phyloP scores from a whole-genome alignment of 345 rosid species.

The Raphanus sativus region DNA sequence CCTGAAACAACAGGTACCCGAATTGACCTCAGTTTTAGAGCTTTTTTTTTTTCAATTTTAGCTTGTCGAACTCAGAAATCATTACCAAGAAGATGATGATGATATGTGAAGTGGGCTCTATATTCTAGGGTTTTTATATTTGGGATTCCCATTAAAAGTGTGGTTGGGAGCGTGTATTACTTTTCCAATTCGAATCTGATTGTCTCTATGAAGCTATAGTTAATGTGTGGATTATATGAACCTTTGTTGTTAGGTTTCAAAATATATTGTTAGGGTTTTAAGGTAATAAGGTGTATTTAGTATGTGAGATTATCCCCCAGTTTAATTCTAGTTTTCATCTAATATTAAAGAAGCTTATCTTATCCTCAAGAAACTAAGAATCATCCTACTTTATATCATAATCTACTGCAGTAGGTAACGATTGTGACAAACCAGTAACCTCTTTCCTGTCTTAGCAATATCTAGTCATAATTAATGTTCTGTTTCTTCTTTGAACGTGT shows the following conservation, averaged over 20 bases:
- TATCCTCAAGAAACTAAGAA: neutral
- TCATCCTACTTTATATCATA: neutral
- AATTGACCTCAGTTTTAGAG: slow-evolving; percentile 7
- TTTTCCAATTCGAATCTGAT: slow-evolving; percentile 17
- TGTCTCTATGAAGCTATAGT: neutral
- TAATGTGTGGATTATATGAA: neutral
- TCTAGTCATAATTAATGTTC: slow-evolving; percentile 9
- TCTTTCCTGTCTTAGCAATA: neutral
- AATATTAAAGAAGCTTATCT: neutral
- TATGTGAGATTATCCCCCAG: neutral
- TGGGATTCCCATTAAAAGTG: neutral
- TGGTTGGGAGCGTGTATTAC: neutral
- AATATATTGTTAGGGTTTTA: neutral
- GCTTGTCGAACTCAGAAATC: neutral
- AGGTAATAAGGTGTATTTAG: neutral
- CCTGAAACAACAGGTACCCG: slow-evolving; percentile 6
- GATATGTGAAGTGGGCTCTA: slow-evolving; percentile 1
- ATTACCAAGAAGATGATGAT: neutral
- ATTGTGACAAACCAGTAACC: neutral
- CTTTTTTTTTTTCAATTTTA: neutral
- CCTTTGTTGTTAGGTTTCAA: neutral
- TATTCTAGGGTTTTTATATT: slow-evolving; percentile 1
- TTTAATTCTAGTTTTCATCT: neutral
- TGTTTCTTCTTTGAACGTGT: slow-evolving; percentile 13
- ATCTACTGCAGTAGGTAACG: slow-evolving; percentile 7